Percentiles rank a stretch among this genome's conserved stretches.
These are phyloP conservation scores for Wickerhamiella spandovensis DNA, from an alignment of 805 yeast species.

Conservation along the genomic window DNA sequence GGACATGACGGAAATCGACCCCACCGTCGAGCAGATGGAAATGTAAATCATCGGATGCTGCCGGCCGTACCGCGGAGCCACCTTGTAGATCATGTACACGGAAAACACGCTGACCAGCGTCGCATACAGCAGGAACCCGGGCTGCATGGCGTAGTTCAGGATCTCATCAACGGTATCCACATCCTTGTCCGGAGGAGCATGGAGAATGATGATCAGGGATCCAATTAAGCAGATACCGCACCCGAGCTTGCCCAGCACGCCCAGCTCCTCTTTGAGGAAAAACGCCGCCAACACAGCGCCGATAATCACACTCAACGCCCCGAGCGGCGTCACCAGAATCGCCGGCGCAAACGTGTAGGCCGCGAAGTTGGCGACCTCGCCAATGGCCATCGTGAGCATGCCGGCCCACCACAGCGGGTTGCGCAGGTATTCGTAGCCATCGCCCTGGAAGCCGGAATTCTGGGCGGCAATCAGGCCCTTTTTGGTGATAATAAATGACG, in stretches of 20 bases:
- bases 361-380: conserved; percentile 85
- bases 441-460: conserved; percentile 49
- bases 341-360: conserved; percentile 95
- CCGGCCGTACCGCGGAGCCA: conserved; percentile 70
- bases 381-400: conserved; percentile 75
- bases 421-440: conserved; percentile 63
- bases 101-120: conserved; percentile 52
- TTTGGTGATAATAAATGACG: conserved; percentile 79
- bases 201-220: conserved; percentile 73
- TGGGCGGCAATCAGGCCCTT: conserved; percentile 66
- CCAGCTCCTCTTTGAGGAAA: conserved; percentile 74
- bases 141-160: conserved; percentile 61
- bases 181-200: conserved; percentile 91
- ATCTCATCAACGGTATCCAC: conserved; percentile 81
- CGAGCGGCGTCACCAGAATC: conserved; percentile 79
- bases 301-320: conserved; percentile 79
- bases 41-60: conserved; percentile 80
- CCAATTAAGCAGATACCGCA: conserved; percentile 86
- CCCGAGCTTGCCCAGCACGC: conserved; percentile 80
- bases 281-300: conserved; percentile 85
- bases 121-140: conserved; percentile 56
- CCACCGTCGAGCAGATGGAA: conserved; percentile 80
- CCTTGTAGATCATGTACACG: conserved; percentile 63
- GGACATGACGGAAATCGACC: conserved; percentile 81
- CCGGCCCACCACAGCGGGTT: conserved; percentile 95